phyloP scores from a whole-genome alignment of 345 rosid species.

The Lumnitzera littorea region DNA sequence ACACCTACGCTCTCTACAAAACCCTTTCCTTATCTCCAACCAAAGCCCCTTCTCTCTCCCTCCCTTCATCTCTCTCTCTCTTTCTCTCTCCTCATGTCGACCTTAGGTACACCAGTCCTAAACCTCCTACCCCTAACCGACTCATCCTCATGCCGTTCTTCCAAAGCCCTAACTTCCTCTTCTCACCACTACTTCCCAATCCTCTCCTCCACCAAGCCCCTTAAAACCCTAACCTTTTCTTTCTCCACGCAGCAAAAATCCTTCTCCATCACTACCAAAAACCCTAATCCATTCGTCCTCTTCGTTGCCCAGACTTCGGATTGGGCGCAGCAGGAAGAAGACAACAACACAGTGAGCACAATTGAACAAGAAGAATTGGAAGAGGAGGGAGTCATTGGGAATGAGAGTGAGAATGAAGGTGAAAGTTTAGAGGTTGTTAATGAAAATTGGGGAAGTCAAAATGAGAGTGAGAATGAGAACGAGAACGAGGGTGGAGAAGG shows the following conservation, averaged over 20 bases:
- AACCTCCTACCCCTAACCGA: too few relatives aligned
- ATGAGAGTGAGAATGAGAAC: conserved; percentile 13
- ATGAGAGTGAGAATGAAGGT: conserved; percentile 31
- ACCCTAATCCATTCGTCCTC: conserved; percentile 13
- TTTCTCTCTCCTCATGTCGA: background rate
- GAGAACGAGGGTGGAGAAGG: conserved; percentile 12
- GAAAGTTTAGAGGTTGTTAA: conserved; percentile 13
- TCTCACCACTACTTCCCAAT: conserved; percentile 7
- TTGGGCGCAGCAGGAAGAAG: conserved; percentile 39
- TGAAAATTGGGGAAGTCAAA: conserved; percentile 6
- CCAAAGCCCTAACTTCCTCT: conserved; percentile 28
- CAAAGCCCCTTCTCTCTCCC: conserved; percentile 1
- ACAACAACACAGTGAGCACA: conserved; percentile 5
- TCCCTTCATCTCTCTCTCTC: background rate
- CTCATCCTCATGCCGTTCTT: background rate
- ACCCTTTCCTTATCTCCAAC: background rate
- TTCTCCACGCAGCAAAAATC: conserved; percentile 21
- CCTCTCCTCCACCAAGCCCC: conserved; percentile 20
- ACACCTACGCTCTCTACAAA: conserved; percentile 12
- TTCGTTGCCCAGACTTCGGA: conserved; percentile 58
- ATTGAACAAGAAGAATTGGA: conserved; percentile 8
- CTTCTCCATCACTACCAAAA: conserved; percentile 15
- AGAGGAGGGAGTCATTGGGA: conserved; percentile 21
- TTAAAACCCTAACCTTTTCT: conserved; percentile 15
- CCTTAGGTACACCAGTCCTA: background rate